A percentile compares a stretch with the other conserved stretches of the same genome.
Evolutionary conservation across 2,329 filamentous ascomycete genomes (phyloP).

Genomic region (Cadophora gregata): DNA sequence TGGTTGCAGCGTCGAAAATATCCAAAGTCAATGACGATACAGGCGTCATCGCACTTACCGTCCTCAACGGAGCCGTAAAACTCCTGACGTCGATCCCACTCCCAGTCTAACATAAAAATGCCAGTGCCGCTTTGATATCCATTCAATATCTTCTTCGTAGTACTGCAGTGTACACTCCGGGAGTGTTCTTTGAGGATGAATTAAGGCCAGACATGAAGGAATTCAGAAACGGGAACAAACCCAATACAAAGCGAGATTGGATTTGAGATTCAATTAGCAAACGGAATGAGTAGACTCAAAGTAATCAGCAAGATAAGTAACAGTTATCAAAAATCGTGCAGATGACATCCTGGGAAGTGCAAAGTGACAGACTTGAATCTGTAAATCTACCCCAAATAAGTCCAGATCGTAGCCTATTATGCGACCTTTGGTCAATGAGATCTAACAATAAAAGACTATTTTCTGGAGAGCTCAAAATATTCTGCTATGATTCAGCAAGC

Average conservation of each 20-base stretch:
- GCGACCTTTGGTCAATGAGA: background rate
- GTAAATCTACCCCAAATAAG: background rate
- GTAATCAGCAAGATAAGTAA: conserved; percentile 19
- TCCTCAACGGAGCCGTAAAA: background rate
- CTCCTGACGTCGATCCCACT: background rate
- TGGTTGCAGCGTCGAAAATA: background rate
- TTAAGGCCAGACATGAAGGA: conserved; percentile 48
- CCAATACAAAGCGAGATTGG: conserved; percentile 49
- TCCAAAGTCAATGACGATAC: background rate
- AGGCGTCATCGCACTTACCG: background rate
- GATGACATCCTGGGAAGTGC: conserved; percentile 8
- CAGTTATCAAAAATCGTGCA: conserved; percentile 19
- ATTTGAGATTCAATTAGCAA: conserved; percentile 43
- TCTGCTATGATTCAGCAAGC: too few relatives aligned
- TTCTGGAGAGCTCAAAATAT: background rate
- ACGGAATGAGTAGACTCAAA: conserved; percentile 13
- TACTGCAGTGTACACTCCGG: conserved; percentile 19
- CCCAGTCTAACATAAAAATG: background rate
- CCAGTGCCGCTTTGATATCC: background rate
- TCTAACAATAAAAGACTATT: background rate
- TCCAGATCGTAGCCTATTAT: background rate
- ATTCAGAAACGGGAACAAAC: conserved; percentile 39
- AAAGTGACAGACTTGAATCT: background rate
- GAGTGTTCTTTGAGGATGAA: conserved; percentile 28
- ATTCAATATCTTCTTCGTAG: conserved; percentile 21